Conservation (phyloP, 2,329 filamentous ascomycete genomes). For the Clonostachys rosea region DNA sequence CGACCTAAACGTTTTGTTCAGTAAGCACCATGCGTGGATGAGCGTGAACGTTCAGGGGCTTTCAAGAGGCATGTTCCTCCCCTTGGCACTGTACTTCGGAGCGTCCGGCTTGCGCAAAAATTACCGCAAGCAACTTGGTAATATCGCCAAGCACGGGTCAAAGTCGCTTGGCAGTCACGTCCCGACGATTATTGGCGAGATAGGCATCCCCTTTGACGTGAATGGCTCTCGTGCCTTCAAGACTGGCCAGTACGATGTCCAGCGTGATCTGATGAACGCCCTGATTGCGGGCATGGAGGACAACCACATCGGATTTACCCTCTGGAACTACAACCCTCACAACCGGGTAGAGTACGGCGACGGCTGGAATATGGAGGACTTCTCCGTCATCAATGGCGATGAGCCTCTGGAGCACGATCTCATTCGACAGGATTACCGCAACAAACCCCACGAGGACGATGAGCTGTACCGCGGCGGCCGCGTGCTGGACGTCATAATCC, state of each 20-base stretch:
- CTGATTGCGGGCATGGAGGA: constrained; percentile 34
- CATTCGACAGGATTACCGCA: constrained; percentile 22
- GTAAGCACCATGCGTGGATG: constrained; percentile 25
- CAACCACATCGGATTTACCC: constrained; percentile 25
- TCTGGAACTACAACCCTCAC: constrained; percentile 33
- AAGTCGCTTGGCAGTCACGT: constrained; percentile 20
- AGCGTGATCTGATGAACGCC: constrained; percentile 30
- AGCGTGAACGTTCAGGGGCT: constrained; percentile 34
- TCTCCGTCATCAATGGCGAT: constrained; percentile 31
- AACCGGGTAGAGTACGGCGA: constrained; percentile 30
- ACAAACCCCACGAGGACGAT: constrained; percentile 19
- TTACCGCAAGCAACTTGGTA: constrained; percentile 28
- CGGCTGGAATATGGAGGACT: constrained; percentile 37
- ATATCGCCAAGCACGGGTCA: constrained; percentile 23
- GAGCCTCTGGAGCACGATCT: constrained; percentile 8
- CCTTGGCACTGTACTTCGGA: constrained; percentile 33
- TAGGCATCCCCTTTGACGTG: constrained; percentile 33
- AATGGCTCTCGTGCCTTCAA: constrained; percentile 25
- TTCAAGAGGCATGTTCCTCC: constrained; percentile 29
- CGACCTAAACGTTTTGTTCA: constrained; percentile 33
- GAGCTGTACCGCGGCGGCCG: constrained; percentile 30
- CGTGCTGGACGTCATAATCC: constrained; percentile 29
- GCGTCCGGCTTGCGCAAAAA: constrained; percentile 27
- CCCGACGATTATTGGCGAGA: constrained; percentile 30
- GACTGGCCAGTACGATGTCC: constrained; percentile 29